A percentile compares a stretch with the other conserved stretches of the same genome.
Conservation (phyloP, 2,329 filamentous ascomycete species). For the Pleurostoma richardsiae region DNA sequence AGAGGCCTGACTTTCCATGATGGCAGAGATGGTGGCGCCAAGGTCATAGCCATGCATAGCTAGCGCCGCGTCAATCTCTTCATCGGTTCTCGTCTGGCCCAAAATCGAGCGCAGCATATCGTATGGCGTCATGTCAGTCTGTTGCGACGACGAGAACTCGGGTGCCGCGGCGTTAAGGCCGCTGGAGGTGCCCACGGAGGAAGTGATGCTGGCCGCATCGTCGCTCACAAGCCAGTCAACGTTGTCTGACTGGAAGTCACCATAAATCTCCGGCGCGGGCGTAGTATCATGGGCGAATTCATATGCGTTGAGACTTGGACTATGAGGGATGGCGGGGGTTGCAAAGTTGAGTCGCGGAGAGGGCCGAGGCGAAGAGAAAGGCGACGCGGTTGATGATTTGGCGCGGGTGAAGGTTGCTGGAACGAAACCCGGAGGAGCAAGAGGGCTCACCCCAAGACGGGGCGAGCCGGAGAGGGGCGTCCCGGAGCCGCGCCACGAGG, state of each 20-base stretch:
- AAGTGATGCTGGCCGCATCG: constrained; percentile 74
- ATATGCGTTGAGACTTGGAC: constrained; percentile 89
- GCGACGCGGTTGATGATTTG: constrained; percentile 76
- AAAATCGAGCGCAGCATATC: constrained; percentile 96
- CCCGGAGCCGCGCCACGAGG: constrained; percentile 81
- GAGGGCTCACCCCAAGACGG: constrained; percentile 73
- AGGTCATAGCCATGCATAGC: constrained; percentile 89
- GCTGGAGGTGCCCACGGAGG: constrained; percentile 63
- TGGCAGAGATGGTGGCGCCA: constrained; percentile 80
- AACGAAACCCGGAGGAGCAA: constrained; percentile 77
- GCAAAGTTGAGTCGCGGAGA: constrained; percentile 88
- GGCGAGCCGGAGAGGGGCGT: constrained; percentile 83
- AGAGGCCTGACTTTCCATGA: constrained; percentile 67
- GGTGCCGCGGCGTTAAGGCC: constrained; percentile 75
- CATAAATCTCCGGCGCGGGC: constrained; percentile 78
- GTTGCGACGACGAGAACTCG: constrained; percentile 65
- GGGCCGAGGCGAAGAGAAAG: constrained; percentile 88
- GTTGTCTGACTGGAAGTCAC: constrained; percentile 87
- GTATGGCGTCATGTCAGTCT: constrained; percentile 92
- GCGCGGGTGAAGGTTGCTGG: constrained; percentile 72
- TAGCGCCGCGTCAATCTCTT: constrained; percentile 90
- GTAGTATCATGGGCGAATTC: constrained; percentile 82
- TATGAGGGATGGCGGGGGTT: constrained; percentile 87
- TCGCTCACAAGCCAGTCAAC: constrained; percentile 97
- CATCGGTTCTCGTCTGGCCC: constrained; percentile 81